Conservation (phyloP, 225 moss, liverwort and hornwort species). For the Physcomitrellopsis africana region DNA sequence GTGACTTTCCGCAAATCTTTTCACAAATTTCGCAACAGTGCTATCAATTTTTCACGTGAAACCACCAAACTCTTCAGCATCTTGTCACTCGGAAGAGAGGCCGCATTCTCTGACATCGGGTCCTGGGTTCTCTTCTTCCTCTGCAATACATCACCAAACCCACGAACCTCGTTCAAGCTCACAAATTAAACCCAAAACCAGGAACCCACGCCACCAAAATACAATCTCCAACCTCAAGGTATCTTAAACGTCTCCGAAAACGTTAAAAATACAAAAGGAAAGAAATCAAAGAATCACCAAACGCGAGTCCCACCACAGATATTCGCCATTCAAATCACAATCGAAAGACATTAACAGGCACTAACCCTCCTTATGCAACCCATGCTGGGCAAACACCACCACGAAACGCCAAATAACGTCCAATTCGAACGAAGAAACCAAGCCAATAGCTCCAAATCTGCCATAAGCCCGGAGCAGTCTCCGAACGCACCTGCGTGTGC, state of each 20-base stretch:
- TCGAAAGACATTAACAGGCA: not conserved
- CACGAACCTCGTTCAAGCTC: not conserved
- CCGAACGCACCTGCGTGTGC: too few species aligned
- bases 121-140: conserved; percentile 93
- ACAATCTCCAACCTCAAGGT: not conserved
- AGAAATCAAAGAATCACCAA: not conserved
- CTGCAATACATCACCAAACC: conserved; percentile 46
- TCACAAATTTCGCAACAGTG: conserved; percentile 69
- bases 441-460: not conserved
- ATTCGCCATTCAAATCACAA: not conserved
- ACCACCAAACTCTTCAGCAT: conserved; percentile 94
- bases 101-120: conserved; percentile 57
- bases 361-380: conserved; percentile 50
- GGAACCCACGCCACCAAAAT: too few species aligned
- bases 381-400: conserved; percentile 33
- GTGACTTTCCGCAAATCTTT: conserved; percentile 87
- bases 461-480: not conserved
- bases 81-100: conserved; percentile 61
- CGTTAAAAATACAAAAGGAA: too few species aligned
- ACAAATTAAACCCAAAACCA: too few species aligned
- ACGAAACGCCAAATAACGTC: not conserved
- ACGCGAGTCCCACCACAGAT: not conserved
- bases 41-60: conserved; percentile 79
- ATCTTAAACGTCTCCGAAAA: too few species aligned
- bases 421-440: not conserved